Evolutionary conservation across 2,329 filamentous ascomycete genomes (phyloP).

Genomic region (Claviceps monticola): DNA sequence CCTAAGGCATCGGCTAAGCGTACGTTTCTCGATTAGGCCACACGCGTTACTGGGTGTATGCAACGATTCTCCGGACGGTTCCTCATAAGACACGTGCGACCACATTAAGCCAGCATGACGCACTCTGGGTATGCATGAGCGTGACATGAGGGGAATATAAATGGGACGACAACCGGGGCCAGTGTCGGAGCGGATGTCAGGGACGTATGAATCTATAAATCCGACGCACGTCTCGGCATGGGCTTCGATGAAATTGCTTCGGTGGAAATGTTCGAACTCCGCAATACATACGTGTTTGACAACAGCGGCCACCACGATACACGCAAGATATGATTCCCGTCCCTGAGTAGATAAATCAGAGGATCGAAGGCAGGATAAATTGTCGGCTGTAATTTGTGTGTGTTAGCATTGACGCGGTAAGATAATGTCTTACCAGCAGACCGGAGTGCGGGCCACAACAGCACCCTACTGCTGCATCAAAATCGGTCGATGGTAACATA

Average conservation of each 20-base stretch:
- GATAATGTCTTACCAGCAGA: neutral
- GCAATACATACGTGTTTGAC: neutral
- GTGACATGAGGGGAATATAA: neutral
- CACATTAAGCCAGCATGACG: neutral
- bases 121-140: neutral
- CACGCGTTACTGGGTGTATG: neutral
- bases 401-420: too few relatives aligned
- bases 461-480: neutral
- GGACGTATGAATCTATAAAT: neutral
- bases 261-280: neutral
- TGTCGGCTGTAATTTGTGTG: neutral
- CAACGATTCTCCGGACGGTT: neutral
- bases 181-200: neutral
- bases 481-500: neutral
- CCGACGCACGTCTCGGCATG: too few relatives aligned
- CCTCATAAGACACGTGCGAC: neutral
- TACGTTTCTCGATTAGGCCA: neutral
- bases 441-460: conserved; percentile 2
- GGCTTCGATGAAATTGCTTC: too few relatives aligned
- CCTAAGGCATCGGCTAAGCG: neutral
- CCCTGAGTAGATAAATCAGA: too few relatives aligned
- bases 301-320: neutral
- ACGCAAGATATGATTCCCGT: neutral
- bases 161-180: neutral
- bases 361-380: too few relatives aligned